Conservation (phyloP, 768 basidiomycete species). For the Collybia sordida region DNA sequence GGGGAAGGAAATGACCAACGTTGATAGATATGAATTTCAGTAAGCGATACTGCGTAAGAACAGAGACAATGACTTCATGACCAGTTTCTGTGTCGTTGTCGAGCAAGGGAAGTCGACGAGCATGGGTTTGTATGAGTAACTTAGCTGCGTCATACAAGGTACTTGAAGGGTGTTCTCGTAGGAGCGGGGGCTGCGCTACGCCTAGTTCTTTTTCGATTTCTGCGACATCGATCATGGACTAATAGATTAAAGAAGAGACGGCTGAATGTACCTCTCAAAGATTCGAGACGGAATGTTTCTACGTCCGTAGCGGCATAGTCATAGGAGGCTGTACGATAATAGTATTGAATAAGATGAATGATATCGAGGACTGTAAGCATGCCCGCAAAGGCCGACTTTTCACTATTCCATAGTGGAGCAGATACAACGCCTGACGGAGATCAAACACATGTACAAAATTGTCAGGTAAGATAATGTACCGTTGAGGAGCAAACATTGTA, state of each 20-base stretch:
- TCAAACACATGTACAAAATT: slow-evolving; percentile 7
- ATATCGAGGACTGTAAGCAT: slow-evolving; percentile 99
- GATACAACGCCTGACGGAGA: slow-evolving; percentile 83
- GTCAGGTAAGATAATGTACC: slow-evolving; percentile 39
- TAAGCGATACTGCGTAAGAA: slow-evolving; percentile 95
- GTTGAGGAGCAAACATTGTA: slow-evolving; percentile 84
- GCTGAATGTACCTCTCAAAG: slow-evolving; percentile 67
- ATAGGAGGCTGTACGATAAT: slow-evolving; percentile 84
- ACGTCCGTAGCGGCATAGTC: slow-evolving; percentile 89
- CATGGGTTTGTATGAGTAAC: slow-evolving; percentile 91
- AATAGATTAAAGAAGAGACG: slow-evolving; percentile 5
- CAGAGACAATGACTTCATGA: slow-evolving; percentile 93
- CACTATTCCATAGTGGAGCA: slow-evolving; percentile 97
- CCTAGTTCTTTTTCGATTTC: slow-evolving; percentile 93
- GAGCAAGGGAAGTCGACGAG: slow-evolving; percentile 89
- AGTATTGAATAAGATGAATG: slow-evolving; percentile 98
- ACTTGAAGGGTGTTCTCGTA: slow-evolving; percentile 83
- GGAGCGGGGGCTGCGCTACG: slow-evolving; percentile 88
- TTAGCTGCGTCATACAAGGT: slow-evolving; percentile 90
- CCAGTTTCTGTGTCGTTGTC: slow-evolving; percentile 93
- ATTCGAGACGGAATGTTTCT: slow-evolving; percentile 87
- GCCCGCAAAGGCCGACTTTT: slow-evolving; percentile 88
- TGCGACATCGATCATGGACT: slow-evolving; percentile 27
- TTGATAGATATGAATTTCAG: slow-evolving; percentile 99
- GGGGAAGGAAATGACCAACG: slow-evolving; percentile 45